A percentile compares a stretch with the other conserved stretches of the same genome.
Conservation (phyloP, 495 filamentous ascomycete species). For the Choiromyces venosus region DNA sequence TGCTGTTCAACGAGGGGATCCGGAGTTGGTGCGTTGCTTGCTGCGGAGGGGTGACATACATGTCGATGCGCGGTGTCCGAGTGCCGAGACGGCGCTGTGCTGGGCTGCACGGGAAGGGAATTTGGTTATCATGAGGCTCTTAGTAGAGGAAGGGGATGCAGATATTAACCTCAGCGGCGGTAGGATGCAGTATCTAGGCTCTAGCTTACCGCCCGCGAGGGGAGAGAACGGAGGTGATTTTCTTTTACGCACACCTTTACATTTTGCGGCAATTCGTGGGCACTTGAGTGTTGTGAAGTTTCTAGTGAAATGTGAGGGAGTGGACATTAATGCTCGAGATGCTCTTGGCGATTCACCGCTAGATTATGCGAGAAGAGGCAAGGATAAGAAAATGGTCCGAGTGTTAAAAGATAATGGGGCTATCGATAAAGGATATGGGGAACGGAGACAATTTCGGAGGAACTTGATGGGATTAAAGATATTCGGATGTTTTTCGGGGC, state of each 20-base stretch:
- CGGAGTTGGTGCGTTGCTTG: background rate
- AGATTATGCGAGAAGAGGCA: background rate
- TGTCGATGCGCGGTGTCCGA: background rate
- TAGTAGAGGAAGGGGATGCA: background rate
- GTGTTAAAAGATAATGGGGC: background rate
- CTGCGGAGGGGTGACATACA: background rate
- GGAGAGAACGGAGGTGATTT: no score
- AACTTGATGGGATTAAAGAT: background rate
- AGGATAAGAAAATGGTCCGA: background rate
- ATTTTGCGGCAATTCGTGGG: background rate
- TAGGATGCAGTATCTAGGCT: background rate
- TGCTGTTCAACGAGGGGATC: background rate
- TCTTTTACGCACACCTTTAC: background rate
- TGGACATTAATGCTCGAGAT: background rate
- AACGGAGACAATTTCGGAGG: background rate
- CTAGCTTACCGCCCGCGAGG: background rate
- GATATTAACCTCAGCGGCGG: background rate
- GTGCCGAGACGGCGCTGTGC: background rate
- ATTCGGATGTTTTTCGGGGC: background rate
- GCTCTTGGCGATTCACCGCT: background rate
- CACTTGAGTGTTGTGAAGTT: background rate
- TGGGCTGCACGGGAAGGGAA: background rate
- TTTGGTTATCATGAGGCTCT: background rate
- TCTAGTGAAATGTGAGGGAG: background rate
- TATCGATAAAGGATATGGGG: background rate